Evolutionary conservation across 108 stramenopile genomes (phyloP), one percentile per base, ranked within the genome.

Genomic region (Cyclostephanos invisitatus): DNA sequence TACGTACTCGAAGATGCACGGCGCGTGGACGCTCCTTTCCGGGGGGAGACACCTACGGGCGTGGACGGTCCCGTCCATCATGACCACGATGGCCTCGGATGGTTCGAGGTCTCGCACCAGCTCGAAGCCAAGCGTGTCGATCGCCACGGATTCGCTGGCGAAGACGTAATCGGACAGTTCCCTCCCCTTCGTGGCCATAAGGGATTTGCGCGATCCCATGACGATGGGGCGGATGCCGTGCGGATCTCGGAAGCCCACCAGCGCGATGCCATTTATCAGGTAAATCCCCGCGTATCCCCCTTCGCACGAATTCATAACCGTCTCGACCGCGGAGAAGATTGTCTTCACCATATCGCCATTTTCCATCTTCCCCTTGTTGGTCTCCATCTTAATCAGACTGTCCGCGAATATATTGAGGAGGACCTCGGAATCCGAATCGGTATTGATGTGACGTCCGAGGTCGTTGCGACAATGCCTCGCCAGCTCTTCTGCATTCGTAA

Each of bases 1-100:
- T 14, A 99, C 99, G 78, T 98, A 98, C 87, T 99, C 99, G 78
- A 99, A 99, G 50, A 99, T 95, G 83, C 99, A 99, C 29, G 97
- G 98, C 44, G 86, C 59, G 51, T 62, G 62, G 27, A 38, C 54
- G 49, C 83, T 85, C 49, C 64, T 36, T 27, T 84, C 65, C 25
- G 60, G 49, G 21, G 74, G 56, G 46, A 72, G 65, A 67, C 94
- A 95, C 38, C 72, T 58, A 29, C 89, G 86, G 0, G 85, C 79
- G 63, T 91, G 88, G 51, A 88, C 89, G 29, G 93, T 84, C 27
- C 91, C 92, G 20, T 88, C 85, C 88, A 84, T 84, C 65, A 84
- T 91, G 49, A 96, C 80, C 68, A 96, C 91, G 62, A 98, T 85
- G 48, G 95, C 95, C 84, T 99, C 99, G 17, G 97, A 97, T 6